phyloP scores from a whole-genome alignment of 2,329 filamentous ascomycete species.

The Zalaria obscura region DNA sequence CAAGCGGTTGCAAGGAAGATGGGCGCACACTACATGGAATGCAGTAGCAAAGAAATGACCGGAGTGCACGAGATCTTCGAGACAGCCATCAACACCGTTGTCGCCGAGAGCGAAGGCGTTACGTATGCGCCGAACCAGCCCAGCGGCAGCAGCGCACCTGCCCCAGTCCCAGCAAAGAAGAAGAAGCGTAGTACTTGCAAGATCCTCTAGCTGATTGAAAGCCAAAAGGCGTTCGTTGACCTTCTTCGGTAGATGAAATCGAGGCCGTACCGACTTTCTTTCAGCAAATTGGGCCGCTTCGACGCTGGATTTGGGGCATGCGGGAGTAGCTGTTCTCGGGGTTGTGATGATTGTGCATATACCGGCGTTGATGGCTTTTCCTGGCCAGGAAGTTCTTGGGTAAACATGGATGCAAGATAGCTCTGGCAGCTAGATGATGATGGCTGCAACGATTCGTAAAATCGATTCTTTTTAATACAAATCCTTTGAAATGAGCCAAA shows the following conservation, averaged over 20 bases:
- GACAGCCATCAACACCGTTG: conserved; percentile 75
- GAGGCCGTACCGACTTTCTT: conserved; percentile 2
- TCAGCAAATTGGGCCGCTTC: neutral
- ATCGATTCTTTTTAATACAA: neutral
- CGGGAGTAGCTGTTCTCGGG: neutral
- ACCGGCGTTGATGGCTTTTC: neutral
- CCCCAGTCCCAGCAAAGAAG: conserved; percentile 35
- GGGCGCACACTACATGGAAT: conserved; percentile 93
- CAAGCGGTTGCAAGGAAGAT: conserved; percentile 81
- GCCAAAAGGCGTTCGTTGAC: conserved; percentile 4
- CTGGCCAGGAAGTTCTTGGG: neutral
- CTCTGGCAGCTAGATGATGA: neutral
- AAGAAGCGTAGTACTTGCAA: conserved; percentile 77
- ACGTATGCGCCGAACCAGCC: conserved; percentile 11
- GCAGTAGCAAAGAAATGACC: conserved; percentile 92
- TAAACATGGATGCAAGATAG: neutral
- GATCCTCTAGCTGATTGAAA: conserved; percentile 45
- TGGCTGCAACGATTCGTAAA: neutral
- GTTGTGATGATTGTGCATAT: neutral
- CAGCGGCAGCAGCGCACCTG: conserved; percentile 28
- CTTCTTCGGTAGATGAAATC: conserved; percentile 1
- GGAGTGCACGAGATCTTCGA: conserved; percentile 97
- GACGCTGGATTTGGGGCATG: neutral
- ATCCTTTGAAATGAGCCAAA: too few relatives aligned
- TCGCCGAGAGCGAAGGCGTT: conserved; percentile 48